Base-by-base conservation (phyloP, 495 filamentous ascomycete genomes). In the Tuber magnatum region DNA sequence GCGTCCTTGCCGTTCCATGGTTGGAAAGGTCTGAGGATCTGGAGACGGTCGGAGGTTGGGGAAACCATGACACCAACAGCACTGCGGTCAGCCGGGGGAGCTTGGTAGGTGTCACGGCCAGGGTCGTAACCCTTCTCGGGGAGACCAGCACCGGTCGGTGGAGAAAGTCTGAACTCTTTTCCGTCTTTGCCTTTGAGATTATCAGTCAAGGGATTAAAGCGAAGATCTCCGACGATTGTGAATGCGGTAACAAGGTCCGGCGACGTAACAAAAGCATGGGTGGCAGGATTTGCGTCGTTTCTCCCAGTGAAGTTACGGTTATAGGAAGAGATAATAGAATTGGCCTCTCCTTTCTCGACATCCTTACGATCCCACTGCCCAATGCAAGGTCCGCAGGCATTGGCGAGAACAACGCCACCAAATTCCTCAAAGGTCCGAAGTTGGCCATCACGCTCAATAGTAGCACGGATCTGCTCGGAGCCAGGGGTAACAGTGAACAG, bases 231-330 rank as follows among this genome's bases (percentile, higher is more conserved):
- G 76, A 95, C 95, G 84, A 97, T 87, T 78, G 91, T 90, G 88
- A 99, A 86, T 80, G 95, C 95, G 65, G 96, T 93, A 74, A 97
- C 94, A 71, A 99, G 87, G 85, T 99, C 95, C 77, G 95, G 95
- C n/a, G 96, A 98, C 81, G 95, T 91, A 80, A 99, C 96, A 86
- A 99, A 99, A 76, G 94, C 92, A 87, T 98, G 95, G 76, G 95
- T 99, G 71, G 95, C 94, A 65, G 95, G 96, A 88, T 99, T 99
- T 81, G 94, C 95, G 82, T 99, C 95, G 86, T 99, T 99, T 85
- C 95, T 94, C 80, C 95, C 95, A 81, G 94, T 98, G 88, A 99
- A 99, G 90, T 99, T 99, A 86, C 95, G 93, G 90, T 97, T 97
- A 89, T 97, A 95, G 65, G 93, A 97, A 46, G 92, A 96, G 83